These are phyloP conservation scores for Exophiala xenobiotica DNA, from an alignment of 2,329 filamentous ascomycete genomes.

Conservation along the genomic window DNA sequence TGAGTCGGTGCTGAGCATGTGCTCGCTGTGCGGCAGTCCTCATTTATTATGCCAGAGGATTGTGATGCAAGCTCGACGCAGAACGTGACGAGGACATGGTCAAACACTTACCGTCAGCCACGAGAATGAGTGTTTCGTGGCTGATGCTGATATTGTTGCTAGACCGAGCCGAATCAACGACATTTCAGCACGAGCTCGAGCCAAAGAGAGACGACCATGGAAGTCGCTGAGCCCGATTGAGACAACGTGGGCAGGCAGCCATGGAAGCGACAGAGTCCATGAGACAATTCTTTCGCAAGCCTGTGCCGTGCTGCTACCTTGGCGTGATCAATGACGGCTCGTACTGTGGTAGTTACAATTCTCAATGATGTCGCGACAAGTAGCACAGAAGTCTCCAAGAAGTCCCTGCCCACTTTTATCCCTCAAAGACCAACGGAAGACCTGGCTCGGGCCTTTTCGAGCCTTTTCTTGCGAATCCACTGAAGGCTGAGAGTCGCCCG, in stretches of 20 bases:
- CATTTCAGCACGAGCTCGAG: too few relatives aligned
- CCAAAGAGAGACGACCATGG: too few relatives aligned
- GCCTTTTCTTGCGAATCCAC: background rate
- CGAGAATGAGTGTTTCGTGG: too few relatives aligned
- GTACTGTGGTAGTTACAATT: background rate
- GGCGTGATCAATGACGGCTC: background rate
- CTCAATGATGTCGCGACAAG: background rate
- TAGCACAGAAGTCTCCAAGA: background rate
- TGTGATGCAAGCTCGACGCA: background rate
- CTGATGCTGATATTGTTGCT: too few relatives aligned
- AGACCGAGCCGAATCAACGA: too few relatives aligned
- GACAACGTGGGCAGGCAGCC: too few relatives aligned
- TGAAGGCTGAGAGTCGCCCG: background rate
- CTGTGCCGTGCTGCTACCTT: too few relatives aligned
- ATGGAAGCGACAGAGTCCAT: too few relatives aligned
- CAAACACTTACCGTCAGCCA: too few relatives aligned
- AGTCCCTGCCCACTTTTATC: background rate
- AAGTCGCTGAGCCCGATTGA: too few relatives aligned
- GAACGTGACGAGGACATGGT: too few relatives aligned
- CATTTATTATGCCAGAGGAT: background rate
- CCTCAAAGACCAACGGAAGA: background rate
- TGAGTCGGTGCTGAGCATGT: background rate
- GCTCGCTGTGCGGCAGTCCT: background rate
- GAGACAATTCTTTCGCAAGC: too few relatives aligned
- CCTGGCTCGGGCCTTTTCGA: constrained; percentile 3